Percentiles rank a stretch among this genome's conserved stretches.
Conservation (phyloP, 352 stramenopile genomes). For the Globisporangium middletonii region DNA sequence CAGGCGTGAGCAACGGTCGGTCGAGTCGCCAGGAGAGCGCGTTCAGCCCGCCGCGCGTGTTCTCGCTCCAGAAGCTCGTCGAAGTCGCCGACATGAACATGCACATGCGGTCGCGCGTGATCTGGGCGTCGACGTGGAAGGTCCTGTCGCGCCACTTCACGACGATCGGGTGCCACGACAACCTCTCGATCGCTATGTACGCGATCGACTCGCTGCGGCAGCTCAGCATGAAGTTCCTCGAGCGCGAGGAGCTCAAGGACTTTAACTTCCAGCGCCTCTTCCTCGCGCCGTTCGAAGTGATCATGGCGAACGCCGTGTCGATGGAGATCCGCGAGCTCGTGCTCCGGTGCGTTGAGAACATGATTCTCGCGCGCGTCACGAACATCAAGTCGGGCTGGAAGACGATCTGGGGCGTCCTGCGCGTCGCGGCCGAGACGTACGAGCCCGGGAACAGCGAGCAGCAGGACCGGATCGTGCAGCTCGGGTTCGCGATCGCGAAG, state of each 20-base stretch:
- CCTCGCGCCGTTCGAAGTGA: constrained; percentile 95
- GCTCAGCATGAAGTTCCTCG: constrained; percentile 99
- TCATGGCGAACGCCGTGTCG: constrained; percentile 84
- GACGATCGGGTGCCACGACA: constrained; percentile 94
- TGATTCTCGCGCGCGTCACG: constrained; percentile 82
- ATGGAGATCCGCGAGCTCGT: constrained; percentile 89
- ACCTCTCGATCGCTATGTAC: constrained; percentile 97
- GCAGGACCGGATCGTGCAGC: constrained; percentile 73
- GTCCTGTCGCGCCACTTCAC: constrained; percentile 97
- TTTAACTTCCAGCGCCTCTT: constrained; percentile 99
- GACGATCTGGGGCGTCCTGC: constrained; percentile 91
- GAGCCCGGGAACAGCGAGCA: constrained; percentile 39
- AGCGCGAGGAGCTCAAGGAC: constrained; percentile 96
- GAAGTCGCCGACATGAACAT: constrained; percentile 99
- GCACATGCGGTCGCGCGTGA: constrained; percentile 92
- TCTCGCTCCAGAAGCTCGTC: constrained; percentile 98
- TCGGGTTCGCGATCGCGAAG: constrained; percentile 86
- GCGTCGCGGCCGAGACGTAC: constrained; percentile 83
- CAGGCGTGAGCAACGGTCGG: constrained; percentile 42
- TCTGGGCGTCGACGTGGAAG: constrained; percentile 98
- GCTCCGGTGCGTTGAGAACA: constrained; percentile 88
- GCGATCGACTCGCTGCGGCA: constrained; percentile 99
- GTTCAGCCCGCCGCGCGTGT: constrained; percentile 90
- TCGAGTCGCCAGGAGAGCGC: constrained; percentile 22
- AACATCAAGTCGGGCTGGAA: constrained; percentile 93